phyloP scores from a whole-genome alignment of 148 eudicot species.

The Heliosperma pusillum region DNA sequence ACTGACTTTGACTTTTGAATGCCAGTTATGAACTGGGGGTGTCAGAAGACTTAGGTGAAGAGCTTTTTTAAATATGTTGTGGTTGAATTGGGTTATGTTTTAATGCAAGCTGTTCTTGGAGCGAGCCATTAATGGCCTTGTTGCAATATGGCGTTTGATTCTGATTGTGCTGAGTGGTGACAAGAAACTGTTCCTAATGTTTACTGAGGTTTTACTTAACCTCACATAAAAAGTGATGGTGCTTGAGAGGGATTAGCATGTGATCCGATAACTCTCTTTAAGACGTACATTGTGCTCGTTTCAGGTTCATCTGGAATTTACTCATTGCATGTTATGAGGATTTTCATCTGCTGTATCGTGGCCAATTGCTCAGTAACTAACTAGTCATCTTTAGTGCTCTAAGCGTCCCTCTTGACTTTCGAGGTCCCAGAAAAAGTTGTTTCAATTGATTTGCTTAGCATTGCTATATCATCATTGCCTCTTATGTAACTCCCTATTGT shows the following conservation, averaged over 20 bases:
- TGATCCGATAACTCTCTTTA: neutral
- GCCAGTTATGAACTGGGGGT: no score
- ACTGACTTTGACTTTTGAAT: no score
- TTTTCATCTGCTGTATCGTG: neutral
- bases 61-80: no score
- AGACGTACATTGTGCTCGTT: neutral
- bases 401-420: neutral
- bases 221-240: neutral
- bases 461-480: neutral
- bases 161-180: no score
- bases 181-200: neutral
- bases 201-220: neutral
- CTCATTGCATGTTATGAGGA: neutral
- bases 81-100: no score
- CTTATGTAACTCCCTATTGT: neutral
- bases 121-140: no score
- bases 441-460: neutral
- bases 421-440: neutral
- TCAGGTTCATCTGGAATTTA: neutral
- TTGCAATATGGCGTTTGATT: no score
- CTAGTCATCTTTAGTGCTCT: neutral
- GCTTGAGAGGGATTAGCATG: neutral
- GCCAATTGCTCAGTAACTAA: neutral
- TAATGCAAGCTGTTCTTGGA: no score
- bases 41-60: no score